These are phyloP conservation scores for Dendrocalamus sinicus DNA, from an alignment of 176 grass and related monocot genomes.

Conservation along the genomic window DNA sequence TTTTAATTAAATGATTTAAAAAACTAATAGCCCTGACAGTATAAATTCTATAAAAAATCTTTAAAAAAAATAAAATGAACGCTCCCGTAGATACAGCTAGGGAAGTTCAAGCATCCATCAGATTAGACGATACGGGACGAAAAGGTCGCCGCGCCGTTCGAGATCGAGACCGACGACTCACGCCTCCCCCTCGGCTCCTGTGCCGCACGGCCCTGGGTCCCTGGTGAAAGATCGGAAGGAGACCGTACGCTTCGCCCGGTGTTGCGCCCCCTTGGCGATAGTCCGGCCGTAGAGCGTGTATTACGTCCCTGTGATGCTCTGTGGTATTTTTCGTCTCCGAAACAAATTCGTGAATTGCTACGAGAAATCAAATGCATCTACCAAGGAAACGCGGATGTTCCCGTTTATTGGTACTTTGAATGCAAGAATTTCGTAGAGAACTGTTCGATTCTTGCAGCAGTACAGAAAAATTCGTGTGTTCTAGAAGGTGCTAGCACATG, in stretches of 20 bases:
- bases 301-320: background rate
- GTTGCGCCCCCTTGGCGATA: background rate
- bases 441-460: background rate
- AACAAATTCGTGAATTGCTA: background rate
- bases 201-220: background rate
- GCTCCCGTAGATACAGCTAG: too few species aligned
- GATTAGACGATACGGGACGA: slow-evolving; percentile 32
- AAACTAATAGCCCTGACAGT: too few species aligned
- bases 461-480: background rate
- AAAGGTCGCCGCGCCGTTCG: slow-evolving; percentile 17
- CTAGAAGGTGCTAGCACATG: background rate
- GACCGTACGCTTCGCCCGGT: background rate
- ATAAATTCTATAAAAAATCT: too few species aligned
- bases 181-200: background rate
- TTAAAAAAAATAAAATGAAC: too few species aligned
- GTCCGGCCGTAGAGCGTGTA: background rate
- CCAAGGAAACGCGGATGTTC: background rate
- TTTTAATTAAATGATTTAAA: too few species aligned
- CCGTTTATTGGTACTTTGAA: background rate
- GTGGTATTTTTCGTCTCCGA: background rate
- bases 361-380: background rate
- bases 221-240: background rate
- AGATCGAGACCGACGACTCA: background rate
- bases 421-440: background rate
- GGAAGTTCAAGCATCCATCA: slow-evolving; percentile 24